Conservation (phyloP, 1,139 yeast genomes). For the Pichia norvegensis region DNA sequence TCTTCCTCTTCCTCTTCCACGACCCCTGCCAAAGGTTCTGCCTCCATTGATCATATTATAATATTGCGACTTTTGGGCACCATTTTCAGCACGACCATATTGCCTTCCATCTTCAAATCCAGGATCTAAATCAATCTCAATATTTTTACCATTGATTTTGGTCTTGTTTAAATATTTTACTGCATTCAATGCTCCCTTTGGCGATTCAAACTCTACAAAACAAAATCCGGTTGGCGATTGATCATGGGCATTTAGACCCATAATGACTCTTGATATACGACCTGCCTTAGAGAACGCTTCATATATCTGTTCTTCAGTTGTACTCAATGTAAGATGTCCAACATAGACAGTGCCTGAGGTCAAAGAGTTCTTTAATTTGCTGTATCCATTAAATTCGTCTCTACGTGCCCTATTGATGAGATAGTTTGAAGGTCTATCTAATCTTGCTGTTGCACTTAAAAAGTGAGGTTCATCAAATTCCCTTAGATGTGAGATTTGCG, state of each 20-base stretch:
- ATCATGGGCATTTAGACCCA: slow-evolving; percentile 88
- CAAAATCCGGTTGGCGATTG: slow-evolving; percentile 95
- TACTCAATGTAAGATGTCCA: slow-evolving; percentile 78
- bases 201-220: slow-evolving; percentile 66
- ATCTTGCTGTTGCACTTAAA: slow-evolving; percentile 48
- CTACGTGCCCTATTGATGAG: slow-evolving; percentile 65
- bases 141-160: slow-evolving; percentile 67
- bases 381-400: slow-evolving; percentile 33
- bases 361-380: slow-evolving; percentile 56
- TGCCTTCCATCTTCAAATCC: slow-evolving; percentile 94
- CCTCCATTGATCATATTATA: neutral
- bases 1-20: slow-evolving; percentile 18
- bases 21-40: slow-evolving; percentile 10
- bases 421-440: slow-evolving; percentile 74
- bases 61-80: slow-evolving; percentile 58
- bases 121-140: slow-evolving; percentile 86
- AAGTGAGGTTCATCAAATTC: slow-evolving; percentile 52
- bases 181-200: slow-evolving; percentile 69
- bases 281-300: slow-evolving; percentile 83
- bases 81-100: slow-evolving; percentile 83
- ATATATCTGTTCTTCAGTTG: slow-evolving; percentile 88
- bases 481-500: slow-evolving; percentile 15
- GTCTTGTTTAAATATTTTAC: slow-evolving; percentile 76
- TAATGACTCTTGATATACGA: slow-evolving; percentile 63
- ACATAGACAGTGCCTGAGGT: slow-evolving; percentile 73